Conservation (phyloP, 345 rosid genomes). For the Physaria fendleri region DNA sequence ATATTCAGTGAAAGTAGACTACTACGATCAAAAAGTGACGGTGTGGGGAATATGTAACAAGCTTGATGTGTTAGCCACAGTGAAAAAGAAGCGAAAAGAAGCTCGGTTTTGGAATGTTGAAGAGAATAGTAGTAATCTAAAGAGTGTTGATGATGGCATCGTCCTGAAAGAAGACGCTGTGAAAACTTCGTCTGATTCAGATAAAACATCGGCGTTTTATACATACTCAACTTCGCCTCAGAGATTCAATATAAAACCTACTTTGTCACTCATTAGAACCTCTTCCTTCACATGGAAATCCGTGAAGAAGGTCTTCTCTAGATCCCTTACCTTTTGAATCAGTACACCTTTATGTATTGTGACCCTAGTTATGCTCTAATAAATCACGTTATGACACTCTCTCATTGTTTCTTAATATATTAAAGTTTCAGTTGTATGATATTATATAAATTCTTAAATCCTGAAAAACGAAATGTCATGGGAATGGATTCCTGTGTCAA, state of each 20-base stretch:
- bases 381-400: background rate
- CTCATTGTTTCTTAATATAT: background rate
- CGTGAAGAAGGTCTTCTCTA: conserved; percentile 51
- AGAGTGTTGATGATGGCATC: conserved; percentile 8
- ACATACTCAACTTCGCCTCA: conserved; percentile 19
- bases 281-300: conserved; percentile 57
- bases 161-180: conserved; percentile 18
- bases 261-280: conserved; percentile 37
- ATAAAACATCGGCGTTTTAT: conserved; percentile 3
- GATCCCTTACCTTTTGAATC: conserved; percentile 55
- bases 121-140: conserved; percentile 25
- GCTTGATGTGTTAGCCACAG: conserved; percentile 46
- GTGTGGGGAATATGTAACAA: conserved; percentile 96
- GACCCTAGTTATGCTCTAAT: background rate
- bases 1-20: conserved; percentile 66
- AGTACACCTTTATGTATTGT: background rate
- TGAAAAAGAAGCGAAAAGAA: conserved; percentile 67
- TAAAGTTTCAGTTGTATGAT: background rate
- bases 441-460: background rate
- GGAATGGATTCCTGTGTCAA: conserved; percentile 3
- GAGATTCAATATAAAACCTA: conserved; percentile 20
- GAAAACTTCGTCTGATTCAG: conserved; percentile 3
- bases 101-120: conserved; percentile 69
- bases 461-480: background rate
- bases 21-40: conserved; percentile 62